Base-by-base conservation (phyloP, 768 basidiomycete species). In the Mrakia gelida region DNA sequence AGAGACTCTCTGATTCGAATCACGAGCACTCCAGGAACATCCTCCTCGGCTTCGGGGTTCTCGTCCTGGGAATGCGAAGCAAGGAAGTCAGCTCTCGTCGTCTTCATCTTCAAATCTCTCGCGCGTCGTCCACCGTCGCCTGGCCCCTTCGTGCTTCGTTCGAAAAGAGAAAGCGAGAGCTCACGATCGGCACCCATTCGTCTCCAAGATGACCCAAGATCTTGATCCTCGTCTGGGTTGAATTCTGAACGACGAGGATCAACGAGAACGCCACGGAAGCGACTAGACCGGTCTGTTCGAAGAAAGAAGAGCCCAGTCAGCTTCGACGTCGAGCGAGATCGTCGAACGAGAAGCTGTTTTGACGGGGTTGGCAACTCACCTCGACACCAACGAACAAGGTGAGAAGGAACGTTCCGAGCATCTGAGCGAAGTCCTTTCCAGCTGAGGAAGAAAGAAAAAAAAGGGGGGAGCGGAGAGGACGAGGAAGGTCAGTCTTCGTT, bases 351-450 rank as follows among this genome's bases (percentile, higher is more conserved):
- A 21, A 49, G 45, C 45, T 30, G n/a, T n/a, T n/a, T n/a, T n/a
- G n/a, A n/a, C n/a, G n/a, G n/a, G n/a, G n/a, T n/a, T n/a, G n/a
- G n/a, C n/a, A n/a, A 78, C 85, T 75, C 68, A 85, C 85, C 86
- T 98, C 95, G 76, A 98, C 90, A 80, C 91, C 90, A 90, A 93
- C 95, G 32, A 97, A 84, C 75, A 97, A 90, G 2, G 94, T 94
- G 75, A 93, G 88, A 80, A 91, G 81, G 84, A 98, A 97, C 0
- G 97, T 98, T 73, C 95, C 87, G 30, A 86, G 85, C 92, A 98
- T 94, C 82, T 98, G 88, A 8, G 88, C 85, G 70, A 96, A 86
- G 83, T 98, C 96, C 54, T 90, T 89, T 92, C 93, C 95, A n/a
- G 96, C 92, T 62, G 28, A 63, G 45, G 45, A 62, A 52, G 16